Conservation (phyloP, 2,329 filamentous ascomycete genomes). For the Akanthomyces muscarius region DNA sequence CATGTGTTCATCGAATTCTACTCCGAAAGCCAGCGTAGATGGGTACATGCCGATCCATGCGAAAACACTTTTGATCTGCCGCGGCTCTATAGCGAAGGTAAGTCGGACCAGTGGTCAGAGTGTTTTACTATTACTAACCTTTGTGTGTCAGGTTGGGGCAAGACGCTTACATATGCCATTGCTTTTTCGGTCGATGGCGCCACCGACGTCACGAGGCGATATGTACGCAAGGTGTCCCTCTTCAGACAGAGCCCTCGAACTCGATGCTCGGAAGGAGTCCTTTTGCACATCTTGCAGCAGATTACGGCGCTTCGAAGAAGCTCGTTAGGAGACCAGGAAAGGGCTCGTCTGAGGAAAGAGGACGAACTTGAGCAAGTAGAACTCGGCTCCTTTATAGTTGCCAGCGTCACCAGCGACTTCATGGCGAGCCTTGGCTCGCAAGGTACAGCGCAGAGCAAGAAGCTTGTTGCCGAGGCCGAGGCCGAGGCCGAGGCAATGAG, state of each 20-base stretch:
- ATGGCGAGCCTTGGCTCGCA: not conserved
- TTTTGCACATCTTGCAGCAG: conserved; percentile 90
- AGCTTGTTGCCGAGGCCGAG: too few species aligned
- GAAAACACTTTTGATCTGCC: conserved; percentile 96
- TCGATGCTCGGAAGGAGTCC: conserved; percentile 79
- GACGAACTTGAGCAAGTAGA: not conserved
- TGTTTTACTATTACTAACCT: not conserved
- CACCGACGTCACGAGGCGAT: conserved; percentile 62
- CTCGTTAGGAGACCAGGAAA: not conserved
- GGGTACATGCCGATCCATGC: conserved; percentile 92
- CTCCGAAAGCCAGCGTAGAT: conserved; percentile 85
- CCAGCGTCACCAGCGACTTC: not conserved
- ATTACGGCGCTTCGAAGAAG: conserved; percentile 68
- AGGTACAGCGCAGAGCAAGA: too few species aligned
- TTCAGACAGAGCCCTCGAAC: conserved; percentile 61
- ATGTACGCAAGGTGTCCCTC: conserved; percentile 67
- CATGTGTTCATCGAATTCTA: conserved; percentile 98
- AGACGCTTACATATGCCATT: conserved; percentile 95
- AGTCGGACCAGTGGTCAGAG: not conserved
- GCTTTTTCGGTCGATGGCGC: conserved; percentile 89
- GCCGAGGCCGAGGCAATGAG: too few species aligned
- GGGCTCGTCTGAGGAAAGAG: not conserved
- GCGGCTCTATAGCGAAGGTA: conserved; percentile 80
- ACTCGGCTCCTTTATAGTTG: not conserved
- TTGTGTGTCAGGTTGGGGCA: conserved; percentile 60